Conservation (phyloP, 169 alveolate species). For the Eimeria praecox region DNA sequence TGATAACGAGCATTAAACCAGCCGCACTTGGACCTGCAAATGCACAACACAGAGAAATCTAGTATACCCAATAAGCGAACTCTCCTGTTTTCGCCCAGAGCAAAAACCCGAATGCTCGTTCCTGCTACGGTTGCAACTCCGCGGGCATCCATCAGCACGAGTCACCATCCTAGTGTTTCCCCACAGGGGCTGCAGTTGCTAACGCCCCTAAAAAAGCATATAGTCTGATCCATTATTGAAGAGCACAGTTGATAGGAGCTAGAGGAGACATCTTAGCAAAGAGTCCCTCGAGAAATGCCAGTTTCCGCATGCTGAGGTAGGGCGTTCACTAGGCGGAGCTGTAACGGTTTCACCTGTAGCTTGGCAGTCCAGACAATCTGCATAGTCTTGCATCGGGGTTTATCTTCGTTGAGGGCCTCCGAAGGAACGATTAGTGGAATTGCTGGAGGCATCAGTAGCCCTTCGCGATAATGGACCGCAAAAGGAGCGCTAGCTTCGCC, state of each 20-base stretch:
- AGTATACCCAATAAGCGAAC: not conserved
- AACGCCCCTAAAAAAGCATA: not conserved
- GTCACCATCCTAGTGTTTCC: conserved; percentile 8
- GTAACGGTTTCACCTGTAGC: not conserved
- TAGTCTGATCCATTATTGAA: not conserved
- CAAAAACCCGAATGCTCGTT: not conserved
- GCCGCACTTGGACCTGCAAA: not conserved
- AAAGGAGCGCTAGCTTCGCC: conserved; percentile 17
- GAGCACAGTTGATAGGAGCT: not conserved
- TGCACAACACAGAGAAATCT: conserved; percentile 1
- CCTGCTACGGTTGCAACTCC: conserved; percentile 15
- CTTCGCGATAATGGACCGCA: not conserved
- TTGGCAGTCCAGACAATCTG: not conserved
- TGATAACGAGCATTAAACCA: not conserved
- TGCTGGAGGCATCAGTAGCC: not conserved
- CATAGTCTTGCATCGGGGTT: not conserved
- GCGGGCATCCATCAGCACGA: not conserved
- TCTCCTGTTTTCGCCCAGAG: not conserved
- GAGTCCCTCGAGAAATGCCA: not conserved
- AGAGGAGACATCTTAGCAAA: not conserved
- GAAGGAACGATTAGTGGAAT: not conserved
- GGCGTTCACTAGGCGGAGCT: not conserved
- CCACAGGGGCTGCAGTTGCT: conserved; percentile 11
- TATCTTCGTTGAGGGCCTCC: not conserved
- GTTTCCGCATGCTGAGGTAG: not conserved